Evolutionary conservation across 352 stramenopile genomes (phyloP).

Genomic region (Globisporangium acanthophoron): DNA sequence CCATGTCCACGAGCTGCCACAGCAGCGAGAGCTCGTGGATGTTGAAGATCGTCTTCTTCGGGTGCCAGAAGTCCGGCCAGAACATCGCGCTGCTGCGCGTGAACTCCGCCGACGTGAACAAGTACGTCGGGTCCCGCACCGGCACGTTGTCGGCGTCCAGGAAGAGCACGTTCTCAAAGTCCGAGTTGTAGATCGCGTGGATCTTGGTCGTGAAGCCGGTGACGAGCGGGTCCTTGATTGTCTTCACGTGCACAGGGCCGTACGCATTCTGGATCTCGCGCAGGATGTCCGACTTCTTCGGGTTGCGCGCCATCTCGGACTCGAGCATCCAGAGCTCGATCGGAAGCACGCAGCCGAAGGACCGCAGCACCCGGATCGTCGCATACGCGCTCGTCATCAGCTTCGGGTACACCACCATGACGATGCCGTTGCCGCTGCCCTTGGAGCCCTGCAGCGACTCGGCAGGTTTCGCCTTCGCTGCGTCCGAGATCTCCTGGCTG

Average conservation of each 20-base stretch:
- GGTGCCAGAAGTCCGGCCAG: conserved; percentile 79
- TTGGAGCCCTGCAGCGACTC: conserved; percentile 20
- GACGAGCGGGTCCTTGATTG: conserved; percentile 40
- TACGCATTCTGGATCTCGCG: conserved; percentile 27
- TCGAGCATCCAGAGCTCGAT: conserved; percentile 73
- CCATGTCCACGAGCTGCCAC: conserved; percentile 59
- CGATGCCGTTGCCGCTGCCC: conserved; percentile 43
- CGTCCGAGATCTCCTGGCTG: conserved; percentile 26
- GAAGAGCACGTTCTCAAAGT: conserved; percentile 70
- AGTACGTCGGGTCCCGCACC: conserved; percentile 53
- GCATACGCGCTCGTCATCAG: conserved; percentile 65
- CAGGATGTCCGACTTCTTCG: conserved; percentile 21
- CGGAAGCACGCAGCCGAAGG: conserved; percentile 41
- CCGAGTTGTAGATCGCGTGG: conserved; percentile 57
- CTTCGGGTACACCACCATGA: conserved; percentile 70
- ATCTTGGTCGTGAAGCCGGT: conserved; percentile 64
- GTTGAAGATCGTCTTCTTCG: conserved; percentile 65
- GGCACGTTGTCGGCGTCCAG: conserved; percentile 69
- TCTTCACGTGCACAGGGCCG: conserved; percentile 33
- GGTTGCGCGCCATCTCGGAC: conserved; percentile 29
- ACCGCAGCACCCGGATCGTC: conserved; percentile 42
- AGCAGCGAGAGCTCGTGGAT: conserved; percentile 52
- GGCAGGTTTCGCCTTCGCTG: conserved; percentile 11
- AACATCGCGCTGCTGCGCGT: conserved; percentile 48
- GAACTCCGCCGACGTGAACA: conserved; percentile 54